Conservation (phyloP, 2,329 filamentous ascomycete species). For the Metarhizium album region DNA sequence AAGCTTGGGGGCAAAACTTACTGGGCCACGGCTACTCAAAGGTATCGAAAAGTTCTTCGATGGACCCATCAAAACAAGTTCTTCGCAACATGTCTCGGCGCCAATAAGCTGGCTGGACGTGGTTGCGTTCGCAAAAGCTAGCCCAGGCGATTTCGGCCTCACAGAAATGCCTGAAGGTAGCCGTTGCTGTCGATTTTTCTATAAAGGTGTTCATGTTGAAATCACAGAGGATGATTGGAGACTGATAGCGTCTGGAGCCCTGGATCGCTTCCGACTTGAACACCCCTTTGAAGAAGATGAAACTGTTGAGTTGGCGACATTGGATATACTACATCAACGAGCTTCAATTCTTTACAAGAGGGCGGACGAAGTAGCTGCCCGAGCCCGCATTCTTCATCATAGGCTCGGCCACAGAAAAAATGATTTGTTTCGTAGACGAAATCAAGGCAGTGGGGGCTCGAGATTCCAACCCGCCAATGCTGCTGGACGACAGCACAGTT, state of each 20-base stretch:
- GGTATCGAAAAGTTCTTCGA: conserved; percentile 82
- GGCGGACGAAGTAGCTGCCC: conserved; percentile 58
- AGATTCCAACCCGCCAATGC: conserved; percentile 25
- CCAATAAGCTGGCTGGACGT: conserved; percentile 75
- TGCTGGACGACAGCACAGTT: conserved; percentile 14
- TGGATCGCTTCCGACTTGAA: conserved; percentile 67
- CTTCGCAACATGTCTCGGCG: conserved; percentile 45
- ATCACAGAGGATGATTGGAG: conserved; percentile 84
- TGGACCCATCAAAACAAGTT: conserved; percentile 52
- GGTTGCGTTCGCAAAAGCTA: conserved; percentile 71
- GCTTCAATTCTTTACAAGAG: conserved; percentile 67
- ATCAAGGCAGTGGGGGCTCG: conserved; percentile 23
- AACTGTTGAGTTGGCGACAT: conserved; percentile 69
- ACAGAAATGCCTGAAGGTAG: conserved; percentile 57
- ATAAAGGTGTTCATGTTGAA: conserved; percentile 72
- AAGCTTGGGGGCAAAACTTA: conserved; percentile 72
- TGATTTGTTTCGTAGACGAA: conserved; percentile 19
- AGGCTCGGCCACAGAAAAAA: conserved; percentile 38
- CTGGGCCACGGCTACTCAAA: conserved; percentile 73
- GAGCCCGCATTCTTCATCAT: conserved; percentile 68
- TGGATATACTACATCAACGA: conserved; percentile 75
- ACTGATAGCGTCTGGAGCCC: conserved; percentile 69
- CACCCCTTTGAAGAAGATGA: conserved; percentile 80
- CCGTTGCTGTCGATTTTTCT: conserved; percentile 69
- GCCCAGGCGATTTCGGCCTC: conserved; percentile 67